phyloP scores from a whole-genome alignment of 2,329 filamentous ascomycete genomes.

The Colletotrichum theobromicola region DNA sequence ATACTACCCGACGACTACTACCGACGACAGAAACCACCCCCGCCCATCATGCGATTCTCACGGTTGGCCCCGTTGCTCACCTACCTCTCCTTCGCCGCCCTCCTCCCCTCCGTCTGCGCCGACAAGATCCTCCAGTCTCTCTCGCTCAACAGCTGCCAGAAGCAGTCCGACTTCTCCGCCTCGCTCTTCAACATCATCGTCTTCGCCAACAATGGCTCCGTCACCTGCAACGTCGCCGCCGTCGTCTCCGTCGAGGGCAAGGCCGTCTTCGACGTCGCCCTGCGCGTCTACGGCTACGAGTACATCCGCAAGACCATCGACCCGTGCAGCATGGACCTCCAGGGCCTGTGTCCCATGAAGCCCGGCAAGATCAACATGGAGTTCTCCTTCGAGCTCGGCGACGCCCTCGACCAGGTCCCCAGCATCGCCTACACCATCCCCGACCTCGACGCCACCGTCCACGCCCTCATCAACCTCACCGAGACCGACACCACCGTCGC shows the following conservation, averaged over 20 bases:
- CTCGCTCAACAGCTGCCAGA: constrained; percentile 84
- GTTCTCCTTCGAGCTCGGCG: constrained; percentile 25
- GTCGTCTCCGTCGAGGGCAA: constrained; percentile 84
- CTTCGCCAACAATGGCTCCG: constrained; percentile 75
- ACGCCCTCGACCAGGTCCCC: constrained; percentile 62
- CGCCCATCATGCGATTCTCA: constrained; percentile 9
- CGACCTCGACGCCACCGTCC: constrained; percentile 87
- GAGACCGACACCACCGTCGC: constrained; percentile 69
- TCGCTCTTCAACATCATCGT: constrained; percentile 87
- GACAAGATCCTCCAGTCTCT: constrained; percentile 77
- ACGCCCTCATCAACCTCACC: constrained; percentile 79
- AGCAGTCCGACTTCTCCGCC: constrained; percentile 84
- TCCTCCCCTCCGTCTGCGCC: constrained; percentile 57
- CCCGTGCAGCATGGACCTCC: constrained; percentile 74
- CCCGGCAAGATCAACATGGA: constrained; percentile 80
- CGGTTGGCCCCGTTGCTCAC: constrained; percentile 35
- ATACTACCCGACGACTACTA: background rate
- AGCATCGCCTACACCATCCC: constrained; percentile 85
- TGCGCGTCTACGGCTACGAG: constrained; percentile 83
- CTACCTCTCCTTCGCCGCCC: constrained; percentile 47
- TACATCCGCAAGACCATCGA: constrained; percentile 72
- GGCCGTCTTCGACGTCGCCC: constrained; percentile 76
- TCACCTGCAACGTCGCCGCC: constrained; percentile 77
- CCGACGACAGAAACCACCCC: background rate
- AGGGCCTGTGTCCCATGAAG: constrained; percentile 89